Evolutionary conservation across 108 stramenopile species (phyloP).

Genomic region (Cyclotella atomus): DNA sequence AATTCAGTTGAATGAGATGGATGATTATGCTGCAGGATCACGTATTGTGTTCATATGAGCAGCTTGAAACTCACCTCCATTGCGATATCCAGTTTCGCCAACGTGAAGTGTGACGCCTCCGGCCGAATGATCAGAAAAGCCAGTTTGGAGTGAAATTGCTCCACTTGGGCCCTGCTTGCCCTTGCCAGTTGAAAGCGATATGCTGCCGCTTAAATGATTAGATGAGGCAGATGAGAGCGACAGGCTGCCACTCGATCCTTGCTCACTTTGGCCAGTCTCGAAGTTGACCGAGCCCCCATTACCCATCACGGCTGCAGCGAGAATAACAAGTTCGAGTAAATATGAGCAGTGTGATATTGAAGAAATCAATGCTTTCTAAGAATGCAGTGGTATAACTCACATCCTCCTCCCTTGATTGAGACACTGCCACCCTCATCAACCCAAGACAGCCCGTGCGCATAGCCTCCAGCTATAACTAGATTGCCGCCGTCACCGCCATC

Average conservation of each 20-base stretch:
- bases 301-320: constrained; percentile 36
- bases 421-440: constrained; percentile 37
- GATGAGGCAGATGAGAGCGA: constrained; percentile 24
- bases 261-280: constrained; percentile 22
- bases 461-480: constrained; percentile 24
- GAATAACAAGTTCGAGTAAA: neutral
- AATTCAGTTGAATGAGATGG: no score
- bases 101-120: constrained; percentile 49
- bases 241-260: constrained; percentile 21
- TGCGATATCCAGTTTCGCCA: constrained; percentile 40
- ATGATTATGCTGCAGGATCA: no score
- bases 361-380: constrained; percentile 2
- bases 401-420: constrained; percentile 24
- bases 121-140: constrained; percentile 43
- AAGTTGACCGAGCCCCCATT: constrained; percentile 26
- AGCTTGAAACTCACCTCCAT: constrained; percentile 57
- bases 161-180: neutral
- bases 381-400: no score
- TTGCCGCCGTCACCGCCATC: constrained; percentile 47
- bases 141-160: constrained; percentile 40
- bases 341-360: neutral
- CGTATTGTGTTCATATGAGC: no score
- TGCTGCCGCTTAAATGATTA: constrained; percentile 7
- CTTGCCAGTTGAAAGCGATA: neutral
- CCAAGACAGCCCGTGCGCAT: constrained; percentile 32